These are phyloP conservation scores for Lichenothelia convexa DNA, from an alignment of 495 filamentous ascomycete genomes.

Conservation along the genomic window DNA sequence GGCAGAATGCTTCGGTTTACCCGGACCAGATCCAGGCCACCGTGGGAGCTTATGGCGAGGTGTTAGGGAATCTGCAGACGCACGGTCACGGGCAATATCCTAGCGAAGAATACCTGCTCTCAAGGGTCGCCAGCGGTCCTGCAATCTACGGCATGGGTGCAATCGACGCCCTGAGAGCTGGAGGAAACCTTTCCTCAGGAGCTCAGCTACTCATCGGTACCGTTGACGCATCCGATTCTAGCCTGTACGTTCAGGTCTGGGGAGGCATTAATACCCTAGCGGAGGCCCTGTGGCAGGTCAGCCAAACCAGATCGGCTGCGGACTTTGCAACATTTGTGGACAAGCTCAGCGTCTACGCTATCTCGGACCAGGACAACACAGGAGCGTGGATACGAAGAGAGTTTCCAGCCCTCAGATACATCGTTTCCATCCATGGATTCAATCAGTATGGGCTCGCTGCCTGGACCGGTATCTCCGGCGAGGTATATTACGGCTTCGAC, in stretches of 20 bases:
- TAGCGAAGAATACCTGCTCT: too few relatives aligned
- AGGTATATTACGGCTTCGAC: constrained; percentile 26
- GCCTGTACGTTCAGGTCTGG: constrained; percentile 30
- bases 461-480: constrained; percentile 30
- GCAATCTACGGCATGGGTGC: too few relatives aligned
- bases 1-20: constrained; percentile 20
- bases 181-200: too few relatives aligned
- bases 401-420: constrained; percentile 30
- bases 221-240: too few relatives aligned
- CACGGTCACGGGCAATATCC: constrained; percentile 24
- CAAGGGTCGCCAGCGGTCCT: too few relatives aligned
- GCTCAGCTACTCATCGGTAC: too few relatives aligned
- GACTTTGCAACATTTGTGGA: constrained; percentile 19
- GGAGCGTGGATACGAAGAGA: constrained; percentile 28
- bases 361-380: constrained; percentile 33
- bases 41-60: constrained; percentile 23
- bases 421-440: constrained; percentile 28
- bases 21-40: constrained; percentile 25
- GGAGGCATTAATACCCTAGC: constrained; percentile 31
- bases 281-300: constrained; percentile 22
- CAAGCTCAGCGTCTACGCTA: constrained; percentile 28
- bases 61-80: constrained; percentile 24
- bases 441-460: constrained; percentile 29
- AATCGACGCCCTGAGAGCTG: too few relatives aligned
- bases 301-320: constrained; percentile 11